Conservation (phyloP, 208 protist species). For the Acanthamoeba healyi region DNA sequence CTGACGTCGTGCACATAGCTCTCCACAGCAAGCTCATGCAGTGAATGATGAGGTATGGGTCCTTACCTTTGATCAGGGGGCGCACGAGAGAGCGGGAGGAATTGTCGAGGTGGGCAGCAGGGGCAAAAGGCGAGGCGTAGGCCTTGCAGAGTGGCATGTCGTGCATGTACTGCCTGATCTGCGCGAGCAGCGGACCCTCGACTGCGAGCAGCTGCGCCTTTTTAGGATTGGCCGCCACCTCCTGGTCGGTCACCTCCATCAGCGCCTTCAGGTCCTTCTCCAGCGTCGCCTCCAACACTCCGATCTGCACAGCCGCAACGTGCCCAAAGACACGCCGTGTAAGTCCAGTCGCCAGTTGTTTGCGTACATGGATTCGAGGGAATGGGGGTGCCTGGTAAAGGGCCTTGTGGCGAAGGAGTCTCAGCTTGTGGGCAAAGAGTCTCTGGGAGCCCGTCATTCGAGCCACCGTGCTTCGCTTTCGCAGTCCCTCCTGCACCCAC, state of each 20-base stretch:
- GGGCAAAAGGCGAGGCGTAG: constrained; percentile 4
- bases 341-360: too few relatives aligned
- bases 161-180: not conserved
- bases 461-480: not conserved
- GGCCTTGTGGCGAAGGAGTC: constrained; percentile 18
- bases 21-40: not conserved
- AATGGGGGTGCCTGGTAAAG: not conserved
- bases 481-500: constrained; percentile 12
- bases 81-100: not conserved
- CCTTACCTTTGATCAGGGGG: not conserved
- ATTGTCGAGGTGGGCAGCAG: constrained; percentile 10
- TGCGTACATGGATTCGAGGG: not conserved
- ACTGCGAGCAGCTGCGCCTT: not conserved
- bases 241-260: not conserved
- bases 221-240: not conserved
- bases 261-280: constrained; percentile 30
- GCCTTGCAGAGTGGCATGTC: constrained; percentile 23
- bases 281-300: not conserved
- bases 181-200: not conserved
- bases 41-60: not conserved
- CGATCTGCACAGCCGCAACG: too few relatives aligned
- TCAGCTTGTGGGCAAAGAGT: not conserved
- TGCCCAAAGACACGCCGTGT: too few relatives aligned
- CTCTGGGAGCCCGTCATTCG: constrained; percentile 8
- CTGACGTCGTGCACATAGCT: too few relatives aligned